phyloP scores from a whole-genome alignment of 108 stramenopile genomes.

The Chaetoceros tenuissimus region DNA sequence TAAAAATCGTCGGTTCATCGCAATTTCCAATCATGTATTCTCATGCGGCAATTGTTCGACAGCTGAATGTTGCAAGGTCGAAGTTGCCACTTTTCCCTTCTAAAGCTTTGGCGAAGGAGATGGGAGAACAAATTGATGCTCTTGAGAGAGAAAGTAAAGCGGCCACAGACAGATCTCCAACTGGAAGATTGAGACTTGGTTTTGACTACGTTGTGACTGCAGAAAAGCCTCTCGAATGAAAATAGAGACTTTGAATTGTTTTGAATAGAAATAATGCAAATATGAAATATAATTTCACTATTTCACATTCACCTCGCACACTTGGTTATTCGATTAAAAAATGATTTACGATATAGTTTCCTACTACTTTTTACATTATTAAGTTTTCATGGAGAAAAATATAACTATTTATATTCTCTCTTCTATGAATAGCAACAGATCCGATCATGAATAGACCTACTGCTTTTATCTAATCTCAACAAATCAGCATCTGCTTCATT shows the following conservation, averaged over 20 bases:
- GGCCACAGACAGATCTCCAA: slow-evolving; percentile 24
- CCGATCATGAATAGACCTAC: too few species aligned
- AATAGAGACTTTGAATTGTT: background rate
- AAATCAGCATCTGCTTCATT: too few species aligned
- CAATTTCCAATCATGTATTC: slow-evolving; percentile 88
- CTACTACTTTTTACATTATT: too few species aligned
- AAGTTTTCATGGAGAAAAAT: too few species aligned
- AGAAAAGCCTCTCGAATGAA: slow-evolving; percentile 28
- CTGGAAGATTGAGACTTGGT: slow-evolving; percentile 65
- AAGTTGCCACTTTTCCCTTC: slow-evolving; percentile 74
- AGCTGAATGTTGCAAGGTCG: slow-evolving; percentile 84
- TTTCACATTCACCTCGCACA: too few species aligned
- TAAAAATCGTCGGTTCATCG: slow-evolving; percentile 34
- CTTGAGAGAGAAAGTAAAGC: slow-evolving; percentile 49
- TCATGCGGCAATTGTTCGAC: slow-evolving; percentile 66
- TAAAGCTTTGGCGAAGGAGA: slow-evolving; percentile 42
- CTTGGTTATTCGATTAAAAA: too few species aligned
- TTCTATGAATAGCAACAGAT: too few species aligned
- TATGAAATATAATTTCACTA: too few species aligned
- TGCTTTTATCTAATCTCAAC: too few species aligned
- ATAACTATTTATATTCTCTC: too few species aligned
- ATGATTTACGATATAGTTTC: too few species aligned
- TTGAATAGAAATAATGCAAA: too few species aligned
- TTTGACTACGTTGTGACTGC: slow-evolving; percentile 92
- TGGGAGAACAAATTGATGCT: slow-evolving; percentile 53